phyloP scores from a whole-genome alignment of 108 stramenopile species.

The Pseudonitzschia pungens region DNA sequence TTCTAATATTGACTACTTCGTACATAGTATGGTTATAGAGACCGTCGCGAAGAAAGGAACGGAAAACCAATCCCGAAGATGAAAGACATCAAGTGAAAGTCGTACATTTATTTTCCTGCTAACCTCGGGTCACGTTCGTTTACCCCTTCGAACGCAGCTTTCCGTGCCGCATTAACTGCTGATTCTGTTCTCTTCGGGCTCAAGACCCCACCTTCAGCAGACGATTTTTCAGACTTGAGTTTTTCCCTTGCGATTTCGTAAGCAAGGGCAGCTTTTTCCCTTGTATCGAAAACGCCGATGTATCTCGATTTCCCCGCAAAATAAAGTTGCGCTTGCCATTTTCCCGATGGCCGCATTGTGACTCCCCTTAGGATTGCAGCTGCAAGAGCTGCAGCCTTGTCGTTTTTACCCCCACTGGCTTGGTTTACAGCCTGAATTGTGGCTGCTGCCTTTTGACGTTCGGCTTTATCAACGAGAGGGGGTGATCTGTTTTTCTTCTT shows the following conservation, averaged over 20 bases:
- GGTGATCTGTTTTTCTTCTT: slow-evolving; percentile 51
- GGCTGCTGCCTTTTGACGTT: slow-evolving; percentile 55
- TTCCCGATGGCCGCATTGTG: slow-evolving; percentile 83
- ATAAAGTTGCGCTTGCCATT: slow-evolving; percentile 89
- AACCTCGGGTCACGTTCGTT: slow-evolving; percentile 48
- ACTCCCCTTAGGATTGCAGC: slow-evolving; percentile 77
- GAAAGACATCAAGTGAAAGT: not conserved
- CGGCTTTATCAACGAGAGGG: slow-evolving; percentile 40
- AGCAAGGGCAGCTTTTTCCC: slow-evolving; percentile 73
- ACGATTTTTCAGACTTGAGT: slow-evolving; percentile 42
- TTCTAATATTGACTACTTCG: too few species aligned
- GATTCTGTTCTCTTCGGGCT: slow-evolving; percentile 62
- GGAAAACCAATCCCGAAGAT: too few species aligned
- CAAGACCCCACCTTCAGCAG: slow-evolving; percentile 32
- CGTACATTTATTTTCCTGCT: not conserved
- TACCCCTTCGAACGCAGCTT: slow-evolving; percentile 86
- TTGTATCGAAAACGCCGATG: slow-evolving; percentile 80
- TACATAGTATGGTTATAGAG: too few species aligned
- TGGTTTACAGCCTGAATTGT: slow-evolving; percentile 54
- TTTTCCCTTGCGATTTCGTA: slow-evolving; percentile 82
- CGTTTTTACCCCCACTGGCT: slow-evolving; percentile 65
- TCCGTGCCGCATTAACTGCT: slow-evolving; percentile 71
- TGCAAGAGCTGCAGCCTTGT: slow-evolving; percentile 70
- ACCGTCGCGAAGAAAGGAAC: not conserved
- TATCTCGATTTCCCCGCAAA: slow-evolving; percentile 83